phyloP scores from a whole-genome alignment of 306 rosid genomes.

The Pyrus communis region DNA sequence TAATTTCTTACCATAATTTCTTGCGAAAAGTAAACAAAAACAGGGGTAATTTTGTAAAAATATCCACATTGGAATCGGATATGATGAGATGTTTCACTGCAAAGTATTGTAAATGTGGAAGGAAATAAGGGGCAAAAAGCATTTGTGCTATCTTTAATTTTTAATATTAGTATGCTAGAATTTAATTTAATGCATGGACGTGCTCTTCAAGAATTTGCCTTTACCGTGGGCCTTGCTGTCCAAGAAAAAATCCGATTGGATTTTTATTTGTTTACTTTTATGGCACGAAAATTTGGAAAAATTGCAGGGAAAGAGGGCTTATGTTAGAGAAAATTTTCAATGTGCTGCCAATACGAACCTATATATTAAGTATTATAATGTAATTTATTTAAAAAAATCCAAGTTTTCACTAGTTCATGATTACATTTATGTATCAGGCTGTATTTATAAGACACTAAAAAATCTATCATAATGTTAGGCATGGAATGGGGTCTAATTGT shows the following conservation, averaged over 20 bases:
- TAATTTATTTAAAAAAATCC: too few relatives aligned
- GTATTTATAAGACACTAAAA: too few relatives aligned
- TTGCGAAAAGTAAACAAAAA: too few relatives aligned
- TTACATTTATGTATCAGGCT: too few relatives aligned
- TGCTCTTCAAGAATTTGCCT: neutral
- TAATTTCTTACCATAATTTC: too few relatives aligned
- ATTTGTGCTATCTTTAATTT: neutral
- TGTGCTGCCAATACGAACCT: rapidly evolving
- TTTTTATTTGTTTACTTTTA: too few relatives aligned
- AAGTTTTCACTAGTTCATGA: too few relatives aligned
- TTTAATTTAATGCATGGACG: neutral
- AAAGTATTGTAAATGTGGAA: neutral
- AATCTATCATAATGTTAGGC: too few relatives aligned
- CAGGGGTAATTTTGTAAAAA: slow-evolving; percentile 9
- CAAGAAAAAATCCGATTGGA: neutral
- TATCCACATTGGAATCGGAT: neutral
- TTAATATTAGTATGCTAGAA: too few relatives aligned
- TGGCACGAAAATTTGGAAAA: too few relatives aligned
- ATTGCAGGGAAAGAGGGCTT: neutral
- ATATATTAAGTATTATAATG: too few relatives aligned
- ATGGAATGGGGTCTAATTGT: neutral
- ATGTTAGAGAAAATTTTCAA: too few relatives aligned
- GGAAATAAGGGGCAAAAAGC: neutral
- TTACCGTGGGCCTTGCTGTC: neutral
- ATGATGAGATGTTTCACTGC: neutral